Evolutionary conservation across 805 yeast genomes (phyloP).

Genomic region (Zygoascus bituminiphila): DNA sequence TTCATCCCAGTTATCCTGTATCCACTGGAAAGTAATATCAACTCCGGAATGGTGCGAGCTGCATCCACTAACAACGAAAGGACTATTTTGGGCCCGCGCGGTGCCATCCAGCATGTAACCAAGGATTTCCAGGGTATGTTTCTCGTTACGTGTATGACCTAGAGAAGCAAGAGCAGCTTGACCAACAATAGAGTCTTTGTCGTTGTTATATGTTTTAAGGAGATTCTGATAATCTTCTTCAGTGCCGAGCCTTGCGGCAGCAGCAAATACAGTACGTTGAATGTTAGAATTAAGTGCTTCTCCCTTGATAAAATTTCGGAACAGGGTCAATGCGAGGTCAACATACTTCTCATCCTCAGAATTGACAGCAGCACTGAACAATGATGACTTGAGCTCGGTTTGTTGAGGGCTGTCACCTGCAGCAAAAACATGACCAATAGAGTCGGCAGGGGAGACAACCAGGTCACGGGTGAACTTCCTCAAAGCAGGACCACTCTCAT

Average conservation of each 20-base stretch:
- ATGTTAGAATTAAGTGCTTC: slow-evolving; percentile 69
- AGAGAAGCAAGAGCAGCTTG: slow-evolving; percentile 59
- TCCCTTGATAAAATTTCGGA: slow-evolving; percentile 49
- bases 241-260: slow-evolving; percentile 37
- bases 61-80: slow-evolving; percentile 70
- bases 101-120: slow-evolving; percentile 49
- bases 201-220: slow-evolving; percentile 49
- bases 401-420: slow-evolving; percentile 42
- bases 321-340: slow-evolving; percentile 33
- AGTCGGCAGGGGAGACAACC: slow-evolving; percentile 43
- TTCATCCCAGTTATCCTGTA: slow-evolving; percentile 62
- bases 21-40: slow-evolving; percentile 62
- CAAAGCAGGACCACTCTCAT: slow-evolving; percentile 35
- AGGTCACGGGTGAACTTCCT: slow-evolving; percentile 43
- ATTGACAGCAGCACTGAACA: slow-evolving; percentile 33
- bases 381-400: slow-evolving; percentile 57
- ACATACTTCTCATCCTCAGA: slow-evolving; percentile 29
- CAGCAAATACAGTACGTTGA: slow-evolving; percentile 52
- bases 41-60: slow-evolving; percentile 61
- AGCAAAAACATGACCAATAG: slow-evolving; percentile 58
- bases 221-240: slow-evolving; percentile 54
- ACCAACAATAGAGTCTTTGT: slow-evolving; percentile 58
- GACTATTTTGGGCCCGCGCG: slow-evolving; percentile 60
- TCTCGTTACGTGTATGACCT: slow-evolving; percentile 51
- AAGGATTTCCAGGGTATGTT: slow-evolving; percentile 48